Conservation (phyloP, 176 grass and related monocot genomes). For the Bothriochloa decipiens region DNA sequence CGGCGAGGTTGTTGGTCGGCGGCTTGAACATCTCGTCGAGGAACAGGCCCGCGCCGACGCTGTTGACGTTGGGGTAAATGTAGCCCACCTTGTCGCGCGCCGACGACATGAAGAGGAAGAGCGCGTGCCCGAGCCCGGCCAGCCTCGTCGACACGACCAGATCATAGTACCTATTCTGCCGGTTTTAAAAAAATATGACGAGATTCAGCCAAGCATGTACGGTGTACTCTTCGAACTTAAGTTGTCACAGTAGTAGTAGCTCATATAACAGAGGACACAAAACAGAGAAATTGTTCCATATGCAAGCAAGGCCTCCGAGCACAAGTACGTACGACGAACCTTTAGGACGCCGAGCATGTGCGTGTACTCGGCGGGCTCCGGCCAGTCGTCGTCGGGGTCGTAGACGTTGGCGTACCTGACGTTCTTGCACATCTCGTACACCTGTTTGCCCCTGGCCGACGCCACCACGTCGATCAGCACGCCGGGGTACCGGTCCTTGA, state of each 20-base stretch:
- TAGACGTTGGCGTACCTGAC: constrained; percentile 76
- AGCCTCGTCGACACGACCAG: constrained; percentile 78
- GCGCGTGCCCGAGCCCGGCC: constrained; percentile 72
- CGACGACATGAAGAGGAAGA: constrained; percentile 94
- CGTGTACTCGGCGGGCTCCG: constrained; percentile 76
- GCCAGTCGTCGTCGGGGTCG: constrained; percentile 75
- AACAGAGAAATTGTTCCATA: neutral
- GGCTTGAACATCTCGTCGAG: constrained; percentile 70
- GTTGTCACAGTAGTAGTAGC: neutral
- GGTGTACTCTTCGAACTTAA: neutral
- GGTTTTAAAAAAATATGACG: constrained; percentile 9
- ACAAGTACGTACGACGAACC: constrained; percentile 30
- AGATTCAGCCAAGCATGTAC: neutral
- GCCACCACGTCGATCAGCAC: constrained; percentile 78
- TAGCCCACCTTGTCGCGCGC: constrained; percentile 85
- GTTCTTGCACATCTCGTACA: constrained; percentile 95
- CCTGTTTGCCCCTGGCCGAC: constrained; percentile 77
- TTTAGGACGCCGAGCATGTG: constrained; percentile 87
- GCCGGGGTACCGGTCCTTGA: constrained; percentile 86
- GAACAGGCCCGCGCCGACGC: constrained; percentile 70
- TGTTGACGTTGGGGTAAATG: constrained; percentile 86
- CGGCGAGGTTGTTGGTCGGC: constrained; percentile 60
- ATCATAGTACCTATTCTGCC: constrained; percentile 87
- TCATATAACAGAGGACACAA: neutral
- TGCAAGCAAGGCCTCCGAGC: neutral